Evolutionary conservation across 306 rosid genomes (phyloP).

Genomic region (Dryas alaskensis): DNA sequence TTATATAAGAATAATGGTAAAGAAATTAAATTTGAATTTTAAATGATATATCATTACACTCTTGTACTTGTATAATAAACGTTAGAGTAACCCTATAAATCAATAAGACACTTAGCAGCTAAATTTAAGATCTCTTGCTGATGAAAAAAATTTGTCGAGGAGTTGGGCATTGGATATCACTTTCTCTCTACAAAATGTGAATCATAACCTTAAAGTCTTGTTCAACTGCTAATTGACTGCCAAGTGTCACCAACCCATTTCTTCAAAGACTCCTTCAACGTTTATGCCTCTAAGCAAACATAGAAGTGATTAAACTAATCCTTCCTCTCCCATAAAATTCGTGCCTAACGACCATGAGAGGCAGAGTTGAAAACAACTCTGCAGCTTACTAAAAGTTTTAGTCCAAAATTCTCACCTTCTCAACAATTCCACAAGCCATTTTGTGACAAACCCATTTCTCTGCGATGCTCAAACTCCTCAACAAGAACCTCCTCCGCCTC

Average conservation of each 20-base stretch:
- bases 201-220: slow-evolving; percentile 1
- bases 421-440: slow-evolving; percentile 4
- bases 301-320: background rate
- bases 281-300: background rate
- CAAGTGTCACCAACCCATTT: slow-evolving; percentile 41
- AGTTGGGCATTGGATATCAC: slow-evolving; percentile 18
- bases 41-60: too few species aligned
- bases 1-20: too few species aligned
- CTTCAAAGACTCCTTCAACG: slow-evolving; percentile 8
- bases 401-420: slow-evolving; percentile 16
- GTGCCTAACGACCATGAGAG: slow-evolving; percentile 21
- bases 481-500: slow-evolving; percentile 56
- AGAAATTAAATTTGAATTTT: too few species aligned
- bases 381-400: background rate
- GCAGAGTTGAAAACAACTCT: slow-evolving; percentile 30
- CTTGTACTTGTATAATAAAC: too few species aligned
- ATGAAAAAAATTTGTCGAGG: slow-evolving; percentile 7
- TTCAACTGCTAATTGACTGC: slow-evolving; percentile 28
- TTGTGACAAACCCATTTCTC: slow-evolving; percentile 11
- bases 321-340: slow-evolving; percentile 12
- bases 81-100: too few species aligned
- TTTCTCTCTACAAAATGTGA: background rate
- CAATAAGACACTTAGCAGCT: too few species aligned
- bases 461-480: slow-evolving; percentile 59
- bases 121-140: too few species aligned